phyloP scores from a whole-genome alignment of 2,329 filamentous ascomycete species.

The Diaporthe citri region DNA sequence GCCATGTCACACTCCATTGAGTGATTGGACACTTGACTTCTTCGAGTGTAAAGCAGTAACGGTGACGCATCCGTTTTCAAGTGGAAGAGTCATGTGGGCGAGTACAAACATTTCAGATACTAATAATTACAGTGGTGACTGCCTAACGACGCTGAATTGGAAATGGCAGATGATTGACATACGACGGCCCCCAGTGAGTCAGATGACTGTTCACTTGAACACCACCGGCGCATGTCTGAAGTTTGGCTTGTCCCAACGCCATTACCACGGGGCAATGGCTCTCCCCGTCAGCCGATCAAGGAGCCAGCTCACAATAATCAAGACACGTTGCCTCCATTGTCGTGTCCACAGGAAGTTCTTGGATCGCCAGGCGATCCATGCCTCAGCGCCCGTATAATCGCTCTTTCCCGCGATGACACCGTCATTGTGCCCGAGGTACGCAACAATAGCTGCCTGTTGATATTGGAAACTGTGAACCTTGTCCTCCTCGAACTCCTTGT shows the following conservation, averaged over 20 bases:
- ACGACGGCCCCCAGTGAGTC: neutral
- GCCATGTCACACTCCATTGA: neutral
- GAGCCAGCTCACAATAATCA: slow-evolving; percentile 34
- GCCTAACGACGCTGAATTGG: neutral
- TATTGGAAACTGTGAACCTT: slow-evolving; percentile 27
- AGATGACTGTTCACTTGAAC: neutral
- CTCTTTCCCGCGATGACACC: slow-evolving; percentile 37
- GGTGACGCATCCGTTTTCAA: neutral
- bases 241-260: neutral
- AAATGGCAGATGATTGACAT: neutral
- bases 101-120: neutral
- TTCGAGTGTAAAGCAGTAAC: neutral
- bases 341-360: slow-evolving; percentile 37
- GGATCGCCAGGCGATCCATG: slow-evolving; percentile 37
- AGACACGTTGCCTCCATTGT: slow-evolving; percentile 32
- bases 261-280: slow-evolving; percentile 33
- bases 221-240: neutral
- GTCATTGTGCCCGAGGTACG: slow-evolving; percentile 35
- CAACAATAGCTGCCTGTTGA: slow-evolving; percentile 33
- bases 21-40: neutral
- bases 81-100: neutral
- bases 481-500: slow-evolving; percentile 27
- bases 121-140: neutral
- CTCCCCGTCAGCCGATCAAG: slow-evolving; percentile 31
- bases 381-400: slow-evolving; percentile 36